phyloP scores from a whole-genome alignment of 1,284 basidiomycete genomes.

The Hortiboletus rubellus region DNA sequence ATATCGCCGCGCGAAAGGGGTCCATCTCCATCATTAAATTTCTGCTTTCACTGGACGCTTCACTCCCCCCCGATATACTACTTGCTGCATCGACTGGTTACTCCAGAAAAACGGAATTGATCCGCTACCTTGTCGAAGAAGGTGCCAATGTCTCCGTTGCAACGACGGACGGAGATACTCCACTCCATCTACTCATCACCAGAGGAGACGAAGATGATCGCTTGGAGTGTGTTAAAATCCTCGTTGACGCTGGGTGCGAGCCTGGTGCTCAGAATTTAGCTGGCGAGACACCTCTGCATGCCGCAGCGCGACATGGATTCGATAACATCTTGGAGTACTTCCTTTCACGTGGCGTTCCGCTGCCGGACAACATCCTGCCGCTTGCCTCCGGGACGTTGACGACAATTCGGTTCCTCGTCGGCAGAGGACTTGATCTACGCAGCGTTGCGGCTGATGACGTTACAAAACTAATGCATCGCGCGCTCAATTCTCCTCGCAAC shows the following conservation, averaged over 20 bases:
- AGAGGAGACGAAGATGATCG: fast-evolving
- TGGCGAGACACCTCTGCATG: neutral
- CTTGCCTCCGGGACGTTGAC: neutral
- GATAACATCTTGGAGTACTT: neutral
- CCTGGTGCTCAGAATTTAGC: neutral
- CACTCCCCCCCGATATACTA: conserved; percentile 1
- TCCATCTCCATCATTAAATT: neutral
- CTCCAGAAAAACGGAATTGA: neutral
- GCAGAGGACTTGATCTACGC: neutral
- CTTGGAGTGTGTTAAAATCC: neutral
- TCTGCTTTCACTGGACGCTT: neutral
- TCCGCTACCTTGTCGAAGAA: neutral
- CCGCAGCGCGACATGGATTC: neutral
- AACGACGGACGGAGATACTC: neutral
- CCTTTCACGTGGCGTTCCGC: neutral
- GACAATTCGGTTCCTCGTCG: neutral
- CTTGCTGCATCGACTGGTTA: neutral
- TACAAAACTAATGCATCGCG: neutral
- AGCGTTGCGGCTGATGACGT: fast-evolving
- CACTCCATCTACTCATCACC: neutral
- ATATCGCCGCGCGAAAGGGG: neutral
- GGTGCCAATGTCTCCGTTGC: neutral
- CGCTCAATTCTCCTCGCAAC: neutral
- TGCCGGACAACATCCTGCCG: neutral
- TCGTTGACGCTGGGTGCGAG: neutral